Evolutionary conservation across 805 yeast genomes (phyloP).

Genomic region (Candida mattraensis): DNA sequence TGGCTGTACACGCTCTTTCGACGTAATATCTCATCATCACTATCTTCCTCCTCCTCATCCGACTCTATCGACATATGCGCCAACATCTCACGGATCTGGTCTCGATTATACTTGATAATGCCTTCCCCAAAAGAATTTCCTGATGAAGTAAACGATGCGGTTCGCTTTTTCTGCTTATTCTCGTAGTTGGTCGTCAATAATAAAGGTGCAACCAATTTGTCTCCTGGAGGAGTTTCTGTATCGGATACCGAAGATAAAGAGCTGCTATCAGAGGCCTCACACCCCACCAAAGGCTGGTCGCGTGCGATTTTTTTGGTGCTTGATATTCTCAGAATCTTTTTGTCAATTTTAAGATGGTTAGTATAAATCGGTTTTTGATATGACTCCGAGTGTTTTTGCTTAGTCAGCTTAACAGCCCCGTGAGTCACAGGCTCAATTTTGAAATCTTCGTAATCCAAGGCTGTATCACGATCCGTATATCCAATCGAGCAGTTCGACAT

Average conservation of each 20-base stretch:
- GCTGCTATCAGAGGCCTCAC: constrained; percentile 6
- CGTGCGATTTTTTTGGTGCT: constrained; percentile 15
- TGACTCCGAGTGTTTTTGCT: constrained; percentile 24
- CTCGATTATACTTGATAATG: constrained; percentile 33
- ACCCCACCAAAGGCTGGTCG: constrained; percentile 7
- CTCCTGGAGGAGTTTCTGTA: constrained; percentile 1
- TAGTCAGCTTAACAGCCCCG: constrained; percentile 22
- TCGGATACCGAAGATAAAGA: constrained; percentile 6
- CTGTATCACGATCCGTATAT: constrained; percentile 11
- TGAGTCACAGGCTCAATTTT: constrained; percentile 20
- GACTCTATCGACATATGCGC: constrained; percentile 23
- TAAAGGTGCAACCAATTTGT: constrained; percentile 1
- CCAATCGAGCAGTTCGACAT: constrained; percentile 22
- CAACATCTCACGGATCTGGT: constrained; percentile 35
- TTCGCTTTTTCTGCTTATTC: constrained; percentile 8
- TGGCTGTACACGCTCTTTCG: too few relatives aligned
- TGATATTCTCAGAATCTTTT: constrained; percentile 24
- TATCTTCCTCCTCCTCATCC: constrained; percentile 16
- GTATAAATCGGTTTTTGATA: constrained; percentile 27
- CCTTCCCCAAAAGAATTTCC: constrained; percentile 39
- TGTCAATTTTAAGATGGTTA: constrained; percentile 15
- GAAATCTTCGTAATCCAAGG: constrained; percentile 27
- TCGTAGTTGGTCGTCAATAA: neutral
- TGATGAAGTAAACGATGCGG: constrained; percentile 35
- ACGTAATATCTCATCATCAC: constrained; percentile 11